Conservation (phyloP, 2,329 filamentous ascomycete species). For the Cercospora zeae-maydis region DNA sequence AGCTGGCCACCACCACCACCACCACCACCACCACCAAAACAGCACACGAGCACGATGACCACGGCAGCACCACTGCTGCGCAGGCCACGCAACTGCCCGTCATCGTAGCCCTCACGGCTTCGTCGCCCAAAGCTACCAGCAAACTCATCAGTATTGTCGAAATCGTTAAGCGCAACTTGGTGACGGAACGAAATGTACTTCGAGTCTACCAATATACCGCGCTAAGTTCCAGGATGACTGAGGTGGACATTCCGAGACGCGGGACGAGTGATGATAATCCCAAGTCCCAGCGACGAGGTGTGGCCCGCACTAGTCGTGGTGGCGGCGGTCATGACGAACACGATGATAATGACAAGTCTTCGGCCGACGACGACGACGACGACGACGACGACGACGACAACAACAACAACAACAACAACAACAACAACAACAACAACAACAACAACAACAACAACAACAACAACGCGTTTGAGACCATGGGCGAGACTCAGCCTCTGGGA, state of each 20-base stretch:
- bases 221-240: conserved; percentile 24
- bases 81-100: conserved; percentile 28
- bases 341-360: conserved; percentile 12
- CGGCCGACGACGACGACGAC: conserved; percentile 17
- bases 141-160: conserved; percentile 69
- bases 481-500: conserved; percentile 30
- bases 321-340: conserved; percentile 7
- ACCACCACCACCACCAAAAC: not conserved
- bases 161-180: conserved; percentile 47
- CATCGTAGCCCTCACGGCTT: conserved; percentile 42
- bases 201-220: conserved; percentile 41
- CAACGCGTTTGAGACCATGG: conserved; percentile 33
- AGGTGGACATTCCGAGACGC: conserved; percentile 21
- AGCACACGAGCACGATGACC: not conserved
- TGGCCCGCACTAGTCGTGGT: conserved; percentile 3
- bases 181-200: conserved; percentile 45
- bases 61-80: not conserved
- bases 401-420: conserved; percentile 10
- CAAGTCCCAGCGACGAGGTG: not conserved
- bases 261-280: not conserved
- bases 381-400: conserved; percentile 9
- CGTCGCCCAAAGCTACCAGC: conserved; percentile 42
- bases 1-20: conserved; percentile 16
- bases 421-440: too few species aligned
- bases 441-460: too few species aligned